These are phyloP conservation scores for Monilinia fructigena DNA, from an alignment of 2,329 filamentous ascomycete species.

Conservation along the genomic window DNA sequence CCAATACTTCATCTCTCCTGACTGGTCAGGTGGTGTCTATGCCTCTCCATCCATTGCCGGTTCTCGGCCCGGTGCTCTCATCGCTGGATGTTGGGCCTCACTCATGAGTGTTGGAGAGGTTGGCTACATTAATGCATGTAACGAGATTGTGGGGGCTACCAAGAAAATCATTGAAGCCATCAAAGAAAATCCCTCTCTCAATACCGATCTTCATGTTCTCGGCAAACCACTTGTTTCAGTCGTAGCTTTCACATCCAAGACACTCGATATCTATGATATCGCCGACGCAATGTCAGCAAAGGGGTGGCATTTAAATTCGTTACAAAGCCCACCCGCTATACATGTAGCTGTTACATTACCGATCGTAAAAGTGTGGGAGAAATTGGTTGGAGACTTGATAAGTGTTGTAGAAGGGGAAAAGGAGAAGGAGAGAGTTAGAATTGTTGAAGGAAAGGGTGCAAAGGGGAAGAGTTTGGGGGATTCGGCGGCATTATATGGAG, in stretches of 20 bases:
- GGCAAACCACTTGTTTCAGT: conserved; percentile 87
- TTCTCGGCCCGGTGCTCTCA: conserved; percentile 86
- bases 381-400: conserved; percentile 71
- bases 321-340: conserved; percentile 88
- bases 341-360: conserved; percentile 93
- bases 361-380: conserved; percentile 76
- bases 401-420: conserved; percentile 67
- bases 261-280: conserved; percentile 91
- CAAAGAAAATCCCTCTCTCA: conserved; percentile 64
- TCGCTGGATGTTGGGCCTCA: conserved; percentile 93
- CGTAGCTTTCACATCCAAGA: conserved; percentile 79
- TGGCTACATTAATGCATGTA: conserved; percentile 84
- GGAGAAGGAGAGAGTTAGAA: conserved; percentile 73
- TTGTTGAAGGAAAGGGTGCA: conserved; percentile 64
- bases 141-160: conserved; percentile 81
- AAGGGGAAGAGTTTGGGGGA: conserved; percentile 72
- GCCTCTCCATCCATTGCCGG: conserved; percentile 90
- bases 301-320: conserved; percentile 94
- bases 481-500: conserved; percentile 86
- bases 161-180: conserved; percentile 80
- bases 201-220: conserved; percentile 72
- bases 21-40: conserved; percentile 96
- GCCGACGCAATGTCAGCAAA: conserved; percentile 80
- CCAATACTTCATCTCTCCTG: conserved; percentile 94
- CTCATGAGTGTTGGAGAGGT: conserved; percentile 84